Evolutionary conservation across 2,329 filamentous ascomycete species (phyloP), one percentile per base, ranked within the genome.

Genomic region (Xylariaceae sp.): DNA sequence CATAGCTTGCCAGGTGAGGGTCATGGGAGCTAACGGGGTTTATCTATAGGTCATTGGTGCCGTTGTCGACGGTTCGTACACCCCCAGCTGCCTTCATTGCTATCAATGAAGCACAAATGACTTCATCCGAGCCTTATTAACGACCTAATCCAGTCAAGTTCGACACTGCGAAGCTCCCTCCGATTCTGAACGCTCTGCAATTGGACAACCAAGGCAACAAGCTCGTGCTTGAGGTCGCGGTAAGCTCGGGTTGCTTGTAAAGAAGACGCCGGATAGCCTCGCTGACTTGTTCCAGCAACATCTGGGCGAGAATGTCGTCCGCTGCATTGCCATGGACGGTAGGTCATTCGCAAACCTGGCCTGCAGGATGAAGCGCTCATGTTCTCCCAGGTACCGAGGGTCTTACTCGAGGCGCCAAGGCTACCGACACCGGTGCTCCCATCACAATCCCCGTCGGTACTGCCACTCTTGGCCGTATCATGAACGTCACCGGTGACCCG

Each of bases 301-400:
- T 80, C 73, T 98, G 68, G 92, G 92, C 74, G 86, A 98, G 77
- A 94, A 87, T 76, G 86, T 95, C 63, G 92, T 98, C 67, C 83
- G 92, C 69, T 94, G 87, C 70, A 98, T 98, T 94, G 92, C 92
- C 71, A 98, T 98, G 92, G 92, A 98, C 72, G 92, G 90, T 93
- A 80, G 68, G 78, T 65, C 37, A 37, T 14, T 21, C 30, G 25
- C 35, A 46, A 44, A 45, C 47, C 43, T 35, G 39, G 45, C 37
- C 19, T 21, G 33, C 24, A 19, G 28, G 31, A 35, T 30, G 17
- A 19, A 16, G 24, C 37, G 26, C 47, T 52, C 38, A 56, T 42
- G 32, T 33, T 43, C 21, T 43, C 39, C 50, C 48, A 92, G 87
- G 87, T 93, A 98, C 90, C 64, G 92, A 96, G 77, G 92, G 92